Percentiles rank a stretch among this genome's conserved stretches.
Conservation (phyloP, 179 eudicot species). For the Silene noctiflora region DNA sequence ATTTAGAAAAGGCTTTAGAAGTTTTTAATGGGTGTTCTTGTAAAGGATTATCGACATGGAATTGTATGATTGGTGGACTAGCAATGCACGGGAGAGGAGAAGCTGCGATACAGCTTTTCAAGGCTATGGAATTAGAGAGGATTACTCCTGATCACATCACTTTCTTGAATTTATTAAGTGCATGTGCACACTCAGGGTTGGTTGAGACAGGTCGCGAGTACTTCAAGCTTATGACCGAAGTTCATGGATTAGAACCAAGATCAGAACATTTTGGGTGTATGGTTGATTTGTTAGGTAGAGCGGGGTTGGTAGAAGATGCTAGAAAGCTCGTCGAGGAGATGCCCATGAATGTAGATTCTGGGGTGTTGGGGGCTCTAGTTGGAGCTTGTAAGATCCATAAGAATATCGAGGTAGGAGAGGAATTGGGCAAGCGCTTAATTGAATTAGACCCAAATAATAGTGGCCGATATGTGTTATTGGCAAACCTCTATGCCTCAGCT, state of each 20-base stretch:
- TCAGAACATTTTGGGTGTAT: slow-evolving; percentile 36
- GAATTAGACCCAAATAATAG: slow-evolving; percentile 34
- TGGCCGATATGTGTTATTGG: slow-evolving; percentile 35
- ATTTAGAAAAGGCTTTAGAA: slow-evolving; percentile 31
- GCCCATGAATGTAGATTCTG: slow-evolving; percentile 37
- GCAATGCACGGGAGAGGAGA: slow-evolving; percentile 36
- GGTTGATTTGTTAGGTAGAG: slow-evolving; percentile 37
- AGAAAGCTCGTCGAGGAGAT: slow-evolving; percentile 30
- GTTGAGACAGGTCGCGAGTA: slow-evolving; percentile 34
- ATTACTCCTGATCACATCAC: slow-evolving; percentile 32
- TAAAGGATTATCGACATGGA: slow-evolving; percentile 36
- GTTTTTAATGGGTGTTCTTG: slow-evolving; percentile 26
- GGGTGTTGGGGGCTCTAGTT: slow-evolving; percentile 39
- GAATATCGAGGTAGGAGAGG: slow-evolving; percentile 31
- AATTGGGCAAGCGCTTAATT: slow-evolving; percentile 27
- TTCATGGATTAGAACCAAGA: slow-evolving; percentile 28
- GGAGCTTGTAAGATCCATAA: slow-evolving; percentile 42
- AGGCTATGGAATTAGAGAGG: slow-evolving; percentile 29
- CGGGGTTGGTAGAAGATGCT: slow-evolving; percentile 33
- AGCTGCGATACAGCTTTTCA: slow-evolving; percentile 34
- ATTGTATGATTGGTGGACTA: slow-evolving; percentile 38
- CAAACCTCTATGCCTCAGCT: slow-evolving; percentile 36
- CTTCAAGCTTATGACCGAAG: slow-evolving; percentile 34
- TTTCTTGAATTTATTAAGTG: slow-evolving; percentile 32
- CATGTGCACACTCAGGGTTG: slow-evolving; percentile 37